Evolutionary conservation across 2,329 filamentous ascomycete genomes (phyloP).

Genomic region (Stagonosporopsis rhizophila): DNA sequence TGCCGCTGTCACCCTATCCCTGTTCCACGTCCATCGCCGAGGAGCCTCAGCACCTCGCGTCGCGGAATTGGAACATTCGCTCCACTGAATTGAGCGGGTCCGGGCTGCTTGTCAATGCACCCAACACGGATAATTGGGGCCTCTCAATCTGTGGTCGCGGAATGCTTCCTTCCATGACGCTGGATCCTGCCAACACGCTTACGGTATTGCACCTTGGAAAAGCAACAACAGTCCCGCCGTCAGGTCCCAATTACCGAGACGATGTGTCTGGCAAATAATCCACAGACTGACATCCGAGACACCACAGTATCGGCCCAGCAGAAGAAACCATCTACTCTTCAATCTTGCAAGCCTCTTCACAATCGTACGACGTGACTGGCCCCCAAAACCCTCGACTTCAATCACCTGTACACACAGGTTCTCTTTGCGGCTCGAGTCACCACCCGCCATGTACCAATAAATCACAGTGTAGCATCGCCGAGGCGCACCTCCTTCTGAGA

Average conservation of each 20-base stretch:
- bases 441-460: conserved; percentile 1
- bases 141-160: neutral
- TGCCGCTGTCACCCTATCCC: conserved; percentile 3
- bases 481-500: conserved; percentile 6
- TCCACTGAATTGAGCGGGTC: neutral
- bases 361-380: neutral
- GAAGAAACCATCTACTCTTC: neutral
- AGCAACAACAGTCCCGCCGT: neutral
- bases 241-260: too few species aligned
- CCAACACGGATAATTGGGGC: neutral
- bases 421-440: neutral
- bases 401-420: conserved; percentile 2
- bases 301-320: neutral
- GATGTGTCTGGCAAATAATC: neutral
- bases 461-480: conserved; percentile 15
- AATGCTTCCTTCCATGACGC: neutral
- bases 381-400: neutral
- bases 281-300: neutral
- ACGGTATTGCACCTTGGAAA: neutral
- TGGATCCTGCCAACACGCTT: neutral
- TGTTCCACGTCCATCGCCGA: neutral
- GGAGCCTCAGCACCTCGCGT: neutral
- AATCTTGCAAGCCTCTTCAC: neutral
- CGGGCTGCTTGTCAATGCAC: neutral
- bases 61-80: neutral